Conservation (phyloP, 2,329 filamentous ascomycete genomes). For the Alternaria gansuensis region DNA sequence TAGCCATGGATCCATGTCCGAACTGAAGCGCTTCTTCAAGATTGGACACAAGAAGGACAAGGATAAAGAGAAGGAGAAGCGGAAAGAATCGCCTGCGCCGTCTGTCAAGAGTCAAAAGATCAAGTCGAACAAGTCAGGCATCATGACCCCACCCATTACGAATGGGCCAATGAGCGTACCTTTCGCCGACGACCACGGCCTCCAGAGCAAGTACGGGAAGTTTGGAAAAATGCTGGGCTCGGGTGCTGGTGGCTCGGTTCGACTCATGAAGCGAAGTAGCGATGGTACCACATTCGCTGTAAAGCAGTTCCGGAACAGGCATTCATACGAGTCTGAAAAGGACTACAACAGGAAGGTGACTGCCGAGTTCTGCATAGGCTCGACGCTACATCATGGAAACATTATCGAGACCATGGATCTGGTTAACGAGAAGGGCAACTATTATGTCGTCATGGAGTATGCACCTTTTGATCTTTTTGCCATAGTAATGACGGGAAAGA, state of each 20-base stretch:
- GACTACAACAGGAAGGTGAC: slow-evolving; percentile 99
- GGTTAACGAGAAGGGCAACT: slow-evolving; percentile 89
- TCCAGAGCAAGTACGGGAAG: slow-evolving; percentile 93
- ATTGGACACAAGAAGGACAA: slow-evolving; percentile 69
- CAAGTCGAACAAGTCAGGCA: slow-evolving; percentile 56
- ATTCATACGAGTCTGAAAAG: slow-evolving; percentile 91
- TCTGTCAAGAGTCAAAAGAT: slow-evolving; percentile 63
- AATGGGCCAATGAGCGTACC: slow-evolving; percentile 65
- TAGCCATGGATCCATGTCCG: slow-evolving; percentile 82
- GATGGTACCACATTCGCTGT: slow-evolving; percentile 96
- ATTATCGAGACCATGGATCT: slow-evolving; percentile 98
- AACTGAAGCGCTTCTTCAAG: slow-evolving; percentile 96
- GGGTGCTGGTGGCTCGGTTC: slow-evolving; percentile 91
- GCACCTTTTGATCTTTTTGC: slow-evolving; percentile 96
- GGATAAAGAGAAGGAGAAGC: slow-evolving; percentile 59
- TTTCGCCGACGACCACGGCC: slow-evolving; percentile 91
- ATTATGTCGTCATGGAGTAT: slow-evolving; percentile 99
- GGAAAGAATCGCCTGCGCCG: slow-evolving; percentile 69
- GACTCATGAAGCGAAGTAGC: slow-evolving; percentile 90
- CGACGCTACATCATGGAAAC: slow-evolving; percentile 95
- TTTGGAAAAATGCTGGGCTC: slow-evolving; percentile 93
- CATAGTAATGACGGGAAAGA: slow-evolving; percentile 98
- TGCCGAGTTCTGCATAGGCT: slow-evolving; percentile 97
- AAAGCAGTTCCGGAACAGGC: slow-evolving; percentile 92
- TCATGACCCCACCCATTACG: slow-evolving; percentile 51